Conservation (phyloP, 2,329 filamentous ascomycete genomes). For the Pseudopyrenochaeta lycopersici region DNA sequence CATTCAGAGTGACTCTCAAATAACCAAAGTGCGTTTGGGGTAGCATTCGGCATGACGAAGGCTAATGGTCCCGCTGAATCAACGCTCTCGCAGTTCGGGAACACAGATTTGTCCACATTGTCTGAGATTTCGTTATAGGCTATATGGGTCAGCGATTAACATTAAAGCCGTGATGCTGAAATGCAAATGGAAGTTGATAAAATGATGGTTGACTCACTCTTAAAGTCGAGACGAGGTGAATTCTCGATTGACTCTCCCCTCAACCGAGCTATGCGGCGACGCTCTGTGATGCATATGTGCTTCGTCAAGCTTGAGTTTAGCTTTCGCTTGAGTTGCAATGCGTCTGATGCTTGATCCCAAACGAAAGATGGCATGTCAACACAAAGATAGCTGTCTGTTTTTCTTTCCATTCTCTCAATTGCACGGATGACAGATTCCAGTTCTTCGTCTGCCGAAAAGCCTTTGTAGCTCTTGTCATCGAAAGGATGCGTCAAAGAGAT, state of each 20-base stretch:
- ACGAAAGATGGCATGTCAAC: constrained; percentile 35
- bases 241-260: constrained; percentile 34
- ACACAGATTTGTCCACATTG: constrained; percentile 36
- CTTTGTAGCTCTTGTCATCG: constrained; percentile 34
- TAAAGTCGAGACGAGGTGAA: constrained; percentile 21
- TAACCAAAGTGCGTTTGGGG: constrained; percentile 17
- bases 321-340: constrained; percentile 33
- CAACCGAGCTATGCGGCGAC: constrained; percentile 41
- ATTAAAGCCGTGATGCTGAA: no score
- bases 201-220: constrained; percentile 30
- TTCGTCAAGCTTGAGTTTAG: constrained; percentile 41
- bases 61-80: constrained; percentile 4
- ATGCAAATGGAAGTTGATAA: no score
- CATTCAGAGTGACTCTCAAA: constrained; percentile 8
- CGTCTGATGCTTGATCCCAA: constrained; percentile 40
- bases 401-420: constrained; percentile 40
- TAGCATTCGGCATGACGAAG: constrained; percentile 21
- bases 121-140: constrained; percentile 31
- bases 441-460: constrained; percentile 40
- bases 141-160: constrained; percentile 18
- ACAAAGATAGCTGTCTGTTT: constrained; percentile 34
- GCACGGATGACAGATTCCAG: constrained; percentile 37
- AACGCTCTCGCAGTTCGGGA: constrained; percentile 32
- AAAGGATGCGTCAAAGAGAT: constrained; percentile 47
- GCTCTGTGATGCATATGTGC: constrained; percentile 42